Base-by-base conservation (phyloP, 2,329 filamentous ascomycete species). In the Penicillium sp. region DNA sequence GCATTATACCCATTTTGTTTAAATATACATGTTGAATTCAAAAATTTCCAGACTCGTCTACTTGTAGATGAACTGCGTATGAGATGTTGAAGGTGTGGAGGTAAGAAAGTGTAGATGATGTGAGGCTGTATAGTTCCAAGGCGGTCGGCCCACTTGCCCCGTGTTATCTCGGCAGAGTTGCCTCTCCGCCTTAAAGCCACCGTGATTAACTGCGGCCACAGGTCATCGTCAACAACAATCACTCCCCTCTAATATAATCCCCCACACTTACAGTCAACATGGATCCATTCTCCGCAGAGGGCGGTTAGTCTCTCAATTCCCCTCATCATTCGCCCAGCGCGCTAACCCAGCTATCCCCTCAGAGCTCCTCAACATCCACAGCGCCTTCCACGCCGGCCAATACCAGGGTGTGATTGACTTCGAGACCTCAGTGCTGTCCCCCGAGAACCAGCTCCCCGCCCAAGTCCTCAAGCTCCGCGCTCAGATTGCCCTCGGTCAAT, bases 321-420 rank as follows among this genome's bases (percentile, higher is more conserved):
- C 47, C 13, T 16, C 29, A 50, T 32, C n/a, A 14, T 24, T 36
- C 21, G 9, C 44, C 13, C 45, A 46, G 13, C 16, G 13, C 21
- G 51, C 53, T 56, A 24, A 58, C 22, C 47, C 38, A 32, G 50
- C 43, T 59, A 62, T 68, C 61, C 66, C 34, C 36, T 21, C 67
- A 85, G 85, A 87, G 75, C 83, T 87, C 67, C 81, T 86, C 69
- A 86, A 85, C 78, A 84, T 87, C 70, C 83, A 86, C 77, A 86
- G 82, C 67, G 83, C 84, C 71, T 86, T 86, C 77, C 81, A 86
- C 75, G 83, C 85, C 74, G 92, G 90, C 71, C 92, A 96, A 80
- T 96, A 91, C 82, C 84, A 90, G 70, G 82, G 88, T 70, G 92
- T 95, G 60, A 76, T 95, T 75, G 88, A 94, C 78, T 96, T 92